Evolutionary conservation across 169 alveolate species (phyloP).

Genomic region (Hepatocystis sp.): DNA sequence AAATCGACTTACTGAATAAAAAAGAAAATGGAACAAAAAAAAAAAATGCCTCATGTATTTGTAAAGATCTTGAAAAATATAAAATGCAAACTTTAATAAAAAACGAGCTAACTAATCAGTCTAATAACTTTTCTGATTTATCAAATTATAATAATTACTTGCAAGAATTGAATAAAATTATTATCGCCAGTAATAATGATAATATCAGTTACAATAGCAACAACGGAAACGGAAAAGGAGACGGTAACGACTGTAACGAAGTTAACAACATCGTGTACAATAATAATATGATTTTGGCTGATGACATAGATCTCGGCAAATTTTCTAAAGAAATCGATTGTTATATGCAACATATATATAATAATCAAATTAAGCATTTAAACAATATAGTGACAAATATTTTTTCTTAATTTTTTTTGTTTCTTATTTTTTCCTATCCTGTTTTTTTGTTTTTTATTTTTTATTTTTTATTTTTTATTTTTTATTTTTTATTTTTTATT

Average conservation of each 20-base stretch:
- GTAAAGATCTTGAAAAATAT: conserved; percentile 14
- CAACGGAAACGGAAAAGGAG: too few species aligned
- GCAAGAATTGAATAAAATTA: too few species aligned
- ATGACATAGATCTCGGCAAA: conserved; percentile 6
- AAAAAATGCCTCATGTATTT: conserved; percentile 1
- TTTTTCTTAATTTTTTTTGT: conserved; percentile 13
- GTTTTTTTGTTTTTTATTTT: background rate
- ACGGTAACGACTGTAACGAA: too few species aligned
- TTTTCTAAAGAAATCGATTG: conserved; percentile 22
- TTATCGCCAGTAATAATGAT: too few species aligned
- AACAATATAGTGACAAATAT: conserved; percentile 12
- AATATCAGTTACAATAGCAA: too few species aligned
- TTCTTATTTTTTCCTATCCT: background rate
- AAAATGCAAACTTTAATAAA: conserved; percentile 8
- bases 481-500: too few species aligned
- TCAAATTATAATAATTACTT: conserved; percentile 2
- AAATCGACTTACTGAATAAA: background rate
- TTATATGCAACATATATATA: conserved; percentile 19
- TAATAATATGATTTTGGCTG: background rate
- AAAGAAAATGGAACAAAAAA: background rate
- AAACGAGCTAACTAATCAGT: background rate
- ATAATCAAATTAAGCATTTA: conserved; percentile 33
- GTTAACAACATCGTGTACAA: conserved; percentile 3
- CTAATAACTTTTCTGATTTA: background rate
- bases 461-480: too few species aligned